Base-by-base conservation (phyloP, 106 monocot species). In the Allium cepa region DNA sequence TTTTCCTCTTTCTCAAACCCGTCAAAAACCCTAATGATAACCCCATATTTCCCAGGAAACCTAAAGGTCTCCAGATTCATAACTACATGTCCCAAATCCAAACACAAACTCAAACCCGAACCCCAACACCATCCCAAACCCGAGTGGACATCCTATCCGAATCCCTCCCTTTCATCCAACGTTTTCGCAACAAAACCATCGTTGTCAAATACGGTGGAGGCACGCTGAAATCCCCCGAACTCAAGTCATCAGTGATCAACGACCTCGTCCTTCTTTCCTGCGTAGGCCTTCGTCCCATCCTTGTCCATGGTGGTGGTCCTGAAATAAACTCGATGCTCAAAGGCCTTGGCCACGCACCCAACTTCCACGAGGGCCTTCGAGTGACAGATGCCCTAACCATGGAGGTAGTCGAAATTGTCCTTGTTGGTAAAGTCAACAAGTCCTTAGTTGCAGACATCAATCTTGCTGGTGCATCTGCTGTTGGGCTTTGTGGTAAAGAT, bases 241-340 rank as follows among this genome's bases (percentile, higher is more conserved):
- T 93, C 62, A 84, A 85, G 75, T 49, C 69, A 8, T 90, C 84
- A 26, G 84, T 90, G 50, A 78, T 90, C 50, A 87, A 75, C 47
- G 94, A 94, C 78, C 78, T 94, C 52, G 94, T 90, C 53, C 84
- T 90, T 48, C 78, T 94, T 46, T 75, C 90, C 46, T 94, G 94
- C 80, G 94, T 90, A 56, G 87, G 89, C 15, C 78, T 93, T 67
- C 74, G 81, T 61, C 88, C 79, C 47, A 81, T 94, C 56, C 80
- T 94, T 36, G 85, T 94, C 69, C 94, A 94, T 59, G 94, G 90
- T 26, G 94, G 87, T 3, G 84, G 87, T 8, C 93, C 94, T 15
- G 94, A 94, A 77, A 90, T 94, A 67, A 94, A 94, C 71, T 67
- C 80, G 10, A 84, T 82, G 90, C 82, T 94, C 69, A 22, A 16